Evolutionary conservation across 129 eudicot species (phyloP).

Genomic region (Tagetes erecta): DNA sequence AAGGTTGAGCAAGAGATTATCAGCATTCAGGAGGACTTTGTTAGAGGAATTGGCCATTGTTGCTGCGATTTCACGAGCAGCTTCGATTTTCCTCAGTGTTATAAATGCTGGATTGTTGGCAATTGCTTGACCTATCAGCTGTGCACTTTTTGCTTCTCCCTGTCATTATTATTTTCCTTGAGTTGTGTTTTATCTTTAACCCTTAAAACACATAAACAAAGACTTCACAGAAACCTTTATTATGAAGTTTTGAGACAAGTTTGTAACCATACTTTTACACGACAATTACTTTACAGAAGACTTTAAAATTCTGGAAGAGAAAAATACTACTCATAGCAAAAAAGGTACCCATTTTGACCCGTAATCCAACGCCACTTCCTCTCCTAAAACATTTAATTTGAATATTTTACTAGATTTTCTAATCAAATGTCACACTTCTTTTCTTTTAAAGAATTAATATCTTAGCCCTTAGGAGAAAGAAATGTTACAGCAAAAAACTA

Average conservation of each 20-base stretch:
- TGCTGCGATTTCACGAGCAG: constrained; percentile 49
- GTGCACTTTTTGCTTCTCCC: constrained; percentile 75
- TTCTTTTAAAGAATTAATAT: not conserved
- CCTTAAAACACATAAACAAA: not conserved
- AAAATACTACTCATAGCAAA: not conserved
- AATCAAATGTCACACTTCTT: not conserved
- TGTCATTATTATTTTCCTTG: constrained; percentile 8
- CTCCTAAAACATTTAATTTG: not conserved
- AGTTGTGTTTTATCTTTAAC: not conserved
- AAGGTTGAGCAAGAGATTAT: constrained; percentile 58
- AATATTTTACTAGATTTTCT: not conserved
- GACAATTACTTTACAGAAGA: not conserved
- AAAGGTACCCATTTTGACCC: not conserved
- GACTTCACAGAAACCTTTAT: not conserved
- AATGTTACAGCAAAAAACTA: not conserved
- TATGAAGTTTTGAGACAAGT: not conserved
- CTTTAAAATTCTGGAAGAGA: not conserved
- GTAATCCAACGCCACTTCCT: not conserved
- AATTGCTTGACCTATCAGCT: constrained; percentile 61
- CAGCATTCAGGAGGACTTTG: constrained; percentile 49
- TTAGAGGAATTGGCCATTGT: constrained; percentile 46
- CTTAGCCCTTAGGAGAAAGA: not conserved
- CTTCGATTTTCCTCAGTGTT: constrained; percentile 57
- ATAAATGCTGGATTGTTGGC: constrained; percentile 61
- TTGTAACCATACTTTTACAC: not conserved